Percentiles rank a stretch among this genome's conserved stretches.
phyloP scores from a whole-genome alignment of 2,329 filamentous ascomycete species.

The Sporothrix brasiliensis region DNA sequence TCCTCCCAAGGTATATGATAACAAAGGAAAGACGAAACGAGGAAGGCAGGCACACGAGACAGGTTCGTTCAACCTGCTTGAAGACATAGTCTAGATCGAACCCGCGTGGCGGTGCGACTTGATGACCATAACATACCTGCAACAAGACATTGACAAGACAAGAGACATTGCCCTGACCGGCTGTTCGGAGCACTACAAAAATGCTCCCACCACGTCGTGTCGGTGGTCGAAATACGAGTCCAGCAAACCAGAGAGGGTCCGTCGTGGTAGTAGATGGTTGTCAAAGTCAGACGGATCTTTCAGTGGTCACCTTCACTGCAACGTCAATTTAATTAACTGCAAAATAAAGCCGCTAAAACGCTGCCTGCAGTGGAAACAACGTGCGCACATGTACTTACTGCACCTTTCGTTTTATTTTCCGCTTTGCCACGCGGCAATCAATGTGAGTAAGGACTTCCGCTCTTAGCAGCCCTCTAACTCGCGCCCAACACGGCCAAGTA shows the following conservation, averaged over 20 bases:
- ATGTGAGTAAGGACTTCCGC: constrained; percentile 19
- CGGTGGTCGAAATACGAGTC: background rate
- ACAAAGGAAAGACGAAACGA: background rate
- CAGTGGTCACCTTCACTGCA: constrained; percentile 9
- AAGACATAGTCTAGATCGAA: background rate
- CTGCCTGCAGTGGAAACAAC: constrained; percentile 8
- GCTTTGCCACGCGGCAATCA: constrained; percentile 30
- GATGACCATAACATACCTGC: background rate
- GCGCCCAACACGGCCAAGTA: background rate
- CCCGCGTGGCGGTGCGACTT: background rate
- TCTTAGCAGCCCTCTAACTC: background rate
- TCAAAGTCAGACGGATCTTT: background rate
- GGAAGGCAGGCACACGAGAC: background rate
- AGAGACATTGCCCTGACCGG: constrained; percentile 5
- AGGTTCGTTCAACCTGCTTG: background rate
- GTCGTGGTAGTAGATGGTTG: background rate
- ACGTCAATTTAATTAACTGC: constrained; percentile 13
- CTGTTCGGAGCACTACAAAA: background rate
- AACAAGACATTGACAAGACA: background rate
- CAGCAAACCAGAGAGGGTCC: background rate
- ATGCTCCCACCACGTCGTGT: background rate
- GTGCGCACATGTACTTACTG: constrained; percentile 7
- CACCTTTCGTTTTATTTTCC: constrained; percentile 19
- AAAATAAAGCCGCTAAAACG: constrained; percentile 1
- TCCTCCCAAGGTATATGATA: too few species aligned